Base-by-base conservation (phyloP, 371 early-diverging fungal genomes). In the Smittium mucronatum region DNA sequence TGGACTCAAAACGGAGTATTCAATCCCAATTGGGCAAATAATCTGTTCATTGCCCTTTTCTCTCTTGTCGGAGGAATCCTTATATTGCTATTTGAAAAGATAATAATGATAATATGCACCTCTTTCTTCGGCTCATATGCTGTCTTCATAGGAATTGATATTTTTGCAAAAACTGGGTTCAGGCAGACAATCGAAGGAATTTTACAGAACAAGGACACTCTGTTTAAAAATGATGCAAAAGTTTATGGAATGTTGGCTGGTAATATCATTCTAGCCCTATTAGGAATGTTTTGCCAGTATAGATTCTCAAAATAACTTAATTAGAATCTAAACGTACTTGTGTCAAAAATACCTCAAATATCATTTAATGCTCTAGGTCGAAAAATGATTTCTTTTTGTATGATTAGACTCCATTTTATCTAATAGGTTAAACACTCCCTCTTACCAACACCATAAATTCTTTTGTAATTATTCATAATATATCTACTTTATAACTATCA, bases 131-230 rank as follows among this genome's bases (percentile, higher is more conserved):
- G 92, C 2, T 78, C 90, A 0, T 90, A 86, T 73, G 76, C 85
- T 25, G 72, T 89, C 64, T 83, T 89, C 66, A 76, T 87, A 35
- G 93, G 91, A 25, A 73, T 92, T 35, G 92, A 93, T 75, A 78
- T 87, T 63, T 92, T 85, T 75, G 85, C 81, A 8, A 82, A 84
- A 47, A 88, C 89, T 0, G 92, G 91, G 0, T 89, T 91, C 75
- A 75, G 72, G 69, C 69, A 71, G 64, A 75, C 76, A n/a, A 74
- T n/a, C 5, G 5, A 5, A 16, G 11, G 5, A 28, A 33, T 61
- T 16, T n/a, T 61, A 15, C 31, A 33, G 26, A 33, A 33, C 63
- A n/a, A 61, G 63, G n/a, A 5, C 5, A 47, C 5, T 21, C 47
- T 47, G 11, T 47, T 21, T 47, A 47, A 47, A 11, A 5, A 47